Conservation (phyloP, 257 asterid species). For the Solanum dulcamara region DNA sequence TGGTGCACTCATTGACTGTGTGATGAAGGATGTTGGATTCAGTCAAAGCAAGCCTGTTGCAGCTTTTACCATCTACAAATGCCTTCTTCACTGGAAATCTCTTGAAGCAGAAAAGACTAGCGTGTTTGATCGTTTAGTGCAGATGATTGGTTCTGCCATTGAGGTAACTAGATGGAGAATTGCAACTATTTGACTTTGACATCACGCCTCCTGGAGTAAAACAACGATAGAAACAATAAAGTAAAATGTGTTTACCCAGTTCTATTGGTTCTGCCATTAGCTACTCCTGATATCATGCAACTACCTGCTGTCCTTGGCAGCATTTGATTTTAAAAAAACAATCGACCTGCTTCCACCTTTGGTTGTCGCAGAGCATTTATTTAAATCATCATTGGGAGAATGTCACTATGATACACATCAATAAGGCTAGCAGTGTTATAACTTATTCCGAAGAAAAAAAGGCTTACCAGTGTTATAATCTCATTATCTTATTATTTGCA, state of each 20-base stretch:
- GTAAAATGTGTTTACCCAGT: neutral
- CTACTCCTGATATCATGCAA: neutral
- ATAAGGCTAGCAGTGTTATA: neutral
- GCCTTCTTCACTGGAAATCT: conserved; percentile 97
- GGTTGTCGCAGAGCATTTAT: neutral
- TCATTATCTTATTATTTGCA: neutral
- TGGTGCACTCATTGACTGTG: conserved; percentile 81
- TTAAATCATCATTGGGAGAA: neutral
- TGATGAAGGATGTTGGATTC: conserved; percentile 77
- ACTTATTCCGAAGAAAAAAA: neutral
- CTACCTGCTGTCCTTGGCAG: neutral
- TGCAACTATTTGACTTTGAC: neutral
- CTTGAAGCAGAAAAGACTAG: conserved; percentile 98
- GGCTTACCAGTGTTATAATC: neutral
- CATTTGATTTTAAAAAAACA: neutral
- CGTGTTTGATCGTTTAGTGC: conserved; percentile 94
- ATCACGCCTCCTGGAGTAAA: neutral
- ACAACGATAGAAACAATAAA: neutral
- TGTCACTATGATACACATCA: neutral
- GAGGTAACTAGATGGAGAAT: neutral
- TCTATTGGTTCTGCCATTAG: neutral
- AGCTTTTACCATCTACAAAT: conserved; percentile 91
- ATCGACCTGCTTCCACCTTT: neutral
- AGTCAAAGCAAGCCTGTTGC: conserved; percentile 98
- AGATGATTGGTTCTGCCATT: conserved; percentile 88